phyloP scores from a whole-genome alignment of 192 early-diverging fungal species.

The Backusella morwellensis region DNA sequence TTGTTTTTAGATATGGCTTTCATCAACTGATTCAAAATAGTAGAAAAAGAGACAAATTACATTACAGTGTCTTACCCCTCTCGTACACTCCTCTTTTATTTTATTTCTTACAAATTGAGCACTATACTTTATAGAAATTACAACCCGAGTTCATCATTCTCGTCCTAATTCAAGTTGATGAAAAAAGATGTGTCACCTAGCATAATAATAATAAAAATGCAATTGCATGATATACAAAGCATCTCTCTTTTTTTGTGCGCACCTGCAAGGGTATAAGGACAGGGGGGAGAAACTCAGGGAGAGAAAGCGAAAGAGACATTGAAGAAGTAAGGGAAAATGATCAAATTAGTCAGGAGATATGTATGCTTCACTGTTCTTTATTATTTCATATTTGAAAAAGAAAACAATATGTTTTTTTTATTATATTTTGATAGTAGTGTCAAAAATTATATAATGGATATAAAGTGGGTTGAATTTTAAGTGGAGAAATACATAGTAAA shows the following conservation, averaged over 20 bases:
- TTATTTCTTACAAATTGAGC: not conserved
- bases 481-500: not conserved
- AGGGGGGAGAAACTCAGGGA: not conserved
- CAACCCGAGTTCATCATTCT: too few species aligned
- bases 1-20: not conserved
- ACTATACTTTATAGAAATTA: too few species aligned
- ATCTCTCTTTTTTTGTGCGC: not conserved
- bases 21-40: not conserved
- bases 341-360: not conserved
- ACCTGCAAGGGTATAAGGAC: not conserved
- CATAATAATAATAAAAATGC: not conserved
- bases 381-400: not conserved
- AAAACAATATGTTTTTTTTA: not conserved
- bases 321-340: not conserved
- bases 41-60: not conserved
- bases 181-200: too few species aligned
- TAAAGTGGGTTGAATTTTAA: not conserved
- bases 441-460: not conserved
- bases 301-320: not conserved
- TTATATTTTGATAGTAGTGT: not conserved
- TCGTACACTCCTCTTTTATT: not conserved
- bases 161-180: too few species aligned
- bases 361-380: not conserved
- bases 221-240: not conserved
- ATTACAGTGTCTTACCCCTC: not conserved